Percentiles rank a stretch among this genome's conserved stretches.
These are phyloP conservation scores for Barnettozyma siamensis DNA, from an alignment of 805 yeast species.

Conservation along the genomic window DNA sequence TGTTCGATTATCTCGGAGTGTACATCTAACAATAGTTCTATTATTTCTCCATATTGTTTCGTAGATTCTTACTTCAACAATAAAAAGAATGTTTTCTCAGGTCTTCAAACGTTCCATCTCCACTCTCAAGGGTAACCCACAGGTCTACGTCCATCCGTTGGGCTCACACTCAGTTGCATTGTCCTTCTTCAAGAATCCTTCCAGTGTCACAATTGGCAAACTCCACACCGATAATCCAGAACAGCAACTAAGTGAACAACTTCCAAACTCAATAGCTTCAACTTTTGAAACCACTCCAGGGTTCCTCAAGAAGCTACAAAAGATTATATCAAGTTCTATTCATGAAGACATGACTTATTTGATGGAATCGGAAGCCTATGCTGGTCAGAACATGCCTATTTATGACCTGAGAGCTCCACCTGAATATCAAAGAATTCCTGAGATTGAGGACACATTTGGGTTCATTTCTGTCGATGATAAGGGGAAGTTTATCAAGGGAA, in stretches of 20 bases:
- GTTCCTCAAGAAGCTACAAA: conserved; percentile 10
- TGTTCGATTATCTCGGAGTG: conserved; percentile 41
- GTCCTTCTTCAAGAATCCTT: conserved; percentile 15
- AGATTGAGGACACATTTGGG: conserved; percentile 65
- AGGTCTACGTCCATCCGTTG: conserved; percentile 13
- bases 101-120: background rate
- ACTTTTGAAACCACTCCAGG: conserved; percentile 10
- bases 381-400: conserved; percentile 56
- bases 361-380: conserved; percentile 50
- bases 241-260: background rate
- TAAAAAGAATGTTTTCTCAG: background rate
- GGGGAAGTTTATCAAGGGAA: conserved; percentile 48
- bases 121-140: conserved; percentile 8
- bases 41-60: background rate
- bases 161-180: background rate
- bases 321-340: conserved; percentile 18
- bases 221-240: background rate
- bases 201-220: conserved; percentile 6
- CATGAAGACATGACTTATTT: conserved; percentile 46
- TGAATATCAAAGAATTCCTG: conserved; percentile 59
- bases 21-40: conserved; percentile 27
- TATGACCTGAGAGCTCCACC: conserved; percentile 67
- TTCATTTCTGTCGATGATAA: conserved; percentile 52
- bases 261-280: background rate
- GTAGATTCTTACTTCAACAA: background rate